Conservation (phyloP, 2,329 filamentous ascomycete genomes). For the Akanthomyces muscarius region DNA sequence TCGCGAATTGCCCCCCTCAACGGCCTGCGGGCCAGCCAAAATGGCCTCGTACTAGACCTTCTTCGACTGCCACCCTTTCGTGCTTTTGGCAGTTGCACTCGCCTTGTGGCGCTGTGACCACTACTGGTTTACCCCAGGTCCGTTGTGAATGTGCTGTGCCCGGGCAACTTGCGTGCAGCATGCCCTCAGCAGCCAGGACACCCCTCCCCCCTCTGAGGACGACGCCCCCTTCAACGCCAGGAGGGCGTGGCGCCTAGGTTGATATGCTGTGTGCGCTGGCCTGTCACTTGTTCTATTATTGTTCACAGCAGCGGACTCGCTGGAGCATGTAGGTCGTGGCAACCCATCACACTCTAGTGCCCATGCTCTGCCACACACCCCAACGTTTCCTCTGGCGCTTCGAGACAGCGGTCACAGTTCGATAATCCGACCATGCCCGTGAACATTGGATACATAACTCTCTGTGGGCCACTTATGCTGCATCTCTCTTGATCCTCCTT, state of each 20-base stretch:
- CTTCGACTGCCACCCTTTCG: neutral
- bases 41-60: neutral
- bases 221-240: neutral
- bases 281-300: slow-evolving; percentile 12
- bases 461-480: slow-evolving; percentile 6
- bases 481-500: slow-evolving; percentile 13
- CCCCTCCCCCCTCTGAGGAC: neutral
- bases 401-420: slow-evolving; percentile 9
- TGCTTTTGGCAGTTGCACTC: neutral
- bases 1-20: neutral
- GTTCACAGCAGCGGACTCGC: neutral
- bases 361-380: slow-evolving; percentile 8
- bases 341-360: slow-evolving; percentile 1
- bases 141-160: slow-evolving; percentile 13
- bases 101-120: slow-evolving; percentile 10
- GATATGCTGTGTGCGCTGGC: neutral
- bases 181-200: neutral
- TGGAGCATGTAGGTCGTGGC: neutral
- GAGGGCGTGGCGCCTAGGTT: neutral
- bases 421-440: slow-evolving; percentile 1
- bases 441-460: slow-evolving; percentile 11
- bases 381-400: slow-evolving; percentile 10
- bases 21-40: neutral
- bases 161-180: neutral
- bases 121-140: neutral